Evolutionary conservation across 78 protist genomes (phyloP).

Genomic region (Parvularia atlantis): DNA sequence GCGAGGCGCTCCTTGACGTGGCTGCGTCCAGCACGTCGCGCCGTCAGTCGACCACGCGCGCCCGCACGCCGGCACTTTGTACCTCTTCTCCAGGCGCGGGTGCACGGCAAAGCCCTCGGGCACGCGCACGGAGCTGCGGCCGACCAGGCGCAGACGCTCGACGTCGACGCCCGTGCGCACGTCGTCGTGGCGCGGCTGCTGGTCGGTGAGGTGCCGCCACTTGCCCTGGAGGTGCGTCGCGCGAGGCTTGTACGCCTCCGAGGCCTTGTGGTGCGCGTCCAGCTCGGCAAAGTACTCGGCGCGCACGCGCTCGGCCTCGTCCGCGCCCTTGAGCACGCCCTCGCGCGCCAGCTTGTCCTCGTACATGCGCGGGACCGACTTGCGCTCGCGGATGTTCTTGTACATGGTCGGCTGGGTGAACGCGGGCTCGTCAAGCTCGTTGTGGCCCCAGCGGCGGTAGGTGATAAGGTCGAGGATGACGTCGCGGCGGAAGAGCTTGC

Average conservation of each 20-base stretch:
- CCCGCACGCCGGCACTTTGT: too few species aligned
- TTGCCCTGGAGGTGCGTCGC: too few species aligned
- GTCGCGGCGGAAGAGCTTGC: slow-evolving; percentile 57
- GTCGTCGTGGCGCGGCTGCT: too few species aligned
- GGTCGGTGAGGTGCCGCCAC: too few species aligned
- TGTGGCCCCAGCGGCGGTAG: slow-evolving; percentile 80
- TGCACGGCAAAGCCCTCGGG: slow-evolving; percentile 53
- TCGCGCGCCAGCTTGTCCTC: slow-evolving; percentile 1
- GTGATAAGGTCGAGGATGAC: slow-evolving; percentile 76
- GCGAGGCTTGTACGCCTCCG: too few species aligned
- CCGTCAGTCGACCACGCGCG: too few species aligned
- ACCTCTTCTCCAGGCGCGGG: slow-evolving; percentile 21
- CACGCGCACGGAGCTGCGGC: slow-evolving; percentile 9
- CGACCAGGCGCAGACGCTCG: slow-evolving; percentile 20
- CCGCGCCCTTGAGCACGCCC: not conserved
- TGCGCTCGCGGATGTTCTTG: slow-evolving; percentile 42
- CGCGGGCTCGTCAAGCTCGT: slow-evolving; percentile 86
- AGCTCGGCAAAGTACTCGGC: not conserved
- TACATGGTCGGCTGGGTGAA: slow-evolving; percentile 96
- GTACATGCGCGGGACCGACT: slow-evolving; percentile 29
- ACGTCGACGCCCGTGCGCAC: slow-evolving; percentile 34
- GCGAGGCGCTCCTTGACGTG: slow-evolving; percentile 27
- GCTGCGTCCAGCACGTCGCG: too few species aligned
- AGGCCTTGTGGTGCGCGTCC: not conserved
- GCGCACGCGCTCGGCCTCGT: not conserved